phyloP scores from a whole-genome alignment of 2,329 filamentous ascomycete species.

The Neonectria sp. region DNA sequence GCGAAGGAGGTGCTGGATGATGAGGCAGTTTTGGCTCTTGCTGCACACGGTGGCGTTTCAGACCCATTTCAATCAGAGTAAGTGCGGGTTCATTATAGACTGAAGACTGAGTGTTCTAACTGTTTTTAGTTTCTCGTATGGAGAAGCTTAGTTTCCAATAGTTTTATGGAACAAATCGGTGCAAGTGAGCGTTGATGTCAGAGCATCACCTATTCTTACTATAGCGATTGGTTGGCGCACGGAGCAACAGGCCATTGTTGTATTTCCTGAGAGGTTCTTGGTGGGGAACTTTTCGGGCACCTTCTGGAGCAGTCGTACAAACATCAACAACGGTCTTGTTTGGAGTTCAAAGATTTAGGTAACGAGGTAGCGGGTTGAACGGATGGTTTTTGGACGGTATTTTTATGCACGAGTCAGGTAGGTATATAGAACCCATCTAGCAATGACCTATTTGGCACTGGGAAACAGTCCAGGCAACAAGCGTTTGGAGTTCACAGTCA shows the following conservation, averaged over 20 bases:
- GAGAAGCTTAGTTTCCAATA: constrained; percentile 53
- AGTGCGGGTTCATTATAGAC: constrained; percentile 37
- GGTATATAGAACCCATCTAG: constrained; percentile 18
- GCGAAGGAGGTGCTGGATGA: constrained; percentile 60
- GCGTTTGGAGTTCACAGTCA: neutral
- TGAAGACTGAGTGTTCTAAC: constrained; percentile 23
- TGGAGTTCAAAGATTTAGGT: constrained; percentile 24
- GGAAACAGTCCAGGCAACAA: constrained; percentile 18
- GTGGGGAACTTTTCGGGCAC: constrained; percentile 1
- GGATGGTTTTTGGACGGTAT: constrained; percentile 3
- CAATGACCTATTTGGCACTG: constrained; percentile 18
- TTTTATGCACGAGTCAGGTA: constrained; percentile 13
- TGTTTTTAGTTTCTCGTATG: constrained; percentile 56
- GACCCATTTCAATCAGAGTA: constrained; percentile 62
- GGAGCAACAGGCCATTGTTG: constrained; percentile 6
- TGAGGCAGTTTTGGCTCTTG: constrained; percentile 64
- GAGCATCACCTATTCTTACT: constrained; percentile 13
- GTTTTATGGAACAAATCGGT: neutral
- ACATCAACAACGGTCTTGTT: constrained; percentile 11
- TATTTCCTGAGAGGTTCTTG: neutral
- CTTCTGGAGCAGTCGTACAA: neutral
- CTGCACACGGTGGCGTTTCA: constrained; percentile 58
- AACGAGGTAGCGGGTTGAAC: constrained; percentile 12
- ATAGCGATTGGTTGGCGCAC: constrained; percentile 4
- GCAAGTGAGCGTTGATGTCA: neutral